Percentiles rank a stretch among this genome's conserved stretches.
Evolutionary conservation across 163 green algal species (phyloP).

Genomic region (Chlamydomonas reinhardtii): DNA sequence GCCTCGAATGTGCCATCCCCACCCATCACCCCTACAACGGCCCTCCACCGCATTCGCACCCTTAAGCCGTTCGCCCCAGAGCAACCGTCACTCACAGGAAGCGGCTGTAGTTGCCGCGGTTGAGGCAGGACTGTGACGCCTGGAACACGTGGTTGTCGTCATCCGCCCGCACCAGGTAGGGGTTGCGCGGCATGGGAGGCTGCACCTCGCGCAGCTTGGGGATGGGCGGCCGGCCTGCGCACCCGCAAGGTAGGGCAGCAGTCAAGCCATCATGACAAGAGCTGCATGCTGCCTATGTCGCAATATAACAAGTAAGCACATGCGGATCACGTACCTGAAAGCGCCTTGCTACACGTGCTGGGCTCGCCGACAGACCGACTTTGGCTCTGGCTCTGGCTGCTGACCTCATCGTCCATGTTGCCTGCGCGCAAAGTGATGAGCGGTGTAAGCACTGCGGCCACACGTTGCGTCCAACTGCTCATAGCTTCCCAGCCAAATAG

Average conservation of each 20-base stretch:
- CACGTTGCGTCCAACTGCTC: neutral
- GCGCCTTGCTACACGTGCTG: slow-evolving; percentile 60
- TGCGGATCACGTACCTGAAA: neutral
- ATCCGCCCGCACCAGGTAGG: slow-evolving; percentile 39
- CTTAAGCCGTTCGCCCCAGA: too few relatives aligned
- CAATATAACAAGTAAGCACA: neutral
- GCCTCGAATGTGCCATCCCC: too few relatives aligned
- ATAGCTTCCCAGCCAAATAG: neutral
- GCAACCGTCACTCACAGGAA: neutral
- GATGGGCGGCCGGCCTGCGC: slow-evolving; percentile 44
- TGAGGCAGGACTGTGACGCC: slow-evolving; percentile 39
- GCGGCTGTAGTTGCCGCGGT: slow-evolving; percentile 11
- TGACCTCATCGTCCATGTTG: slow-evolving; percentile 54
- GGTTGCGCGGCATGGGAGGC: slow-evolving; percentile 55
- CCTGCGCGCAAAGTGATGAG: neutral
- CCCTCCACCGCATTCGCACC: too few relatives aligned
- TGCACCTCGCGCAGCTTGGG: slow-evolving; percentile 42
- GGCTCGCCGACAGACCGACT: slow-evolving; percentile 57
- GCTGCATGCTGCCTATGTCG: too few relatives aligned
- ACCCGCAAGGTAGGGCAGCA: too few relatives aligned
- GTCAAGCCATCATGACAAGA: neutral
- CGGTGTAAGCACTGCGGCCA: neutral
- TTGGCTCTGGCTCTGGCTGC: slow-evolving; percentile 69
- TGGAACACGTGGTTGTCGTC: slow-evolving; percentile 38
- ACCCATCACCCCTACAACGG: too few relatives aligned